Base-by-base conservation (phyloP, 192 early-diverging fungal species). In the Podila verticillata region DNA sequence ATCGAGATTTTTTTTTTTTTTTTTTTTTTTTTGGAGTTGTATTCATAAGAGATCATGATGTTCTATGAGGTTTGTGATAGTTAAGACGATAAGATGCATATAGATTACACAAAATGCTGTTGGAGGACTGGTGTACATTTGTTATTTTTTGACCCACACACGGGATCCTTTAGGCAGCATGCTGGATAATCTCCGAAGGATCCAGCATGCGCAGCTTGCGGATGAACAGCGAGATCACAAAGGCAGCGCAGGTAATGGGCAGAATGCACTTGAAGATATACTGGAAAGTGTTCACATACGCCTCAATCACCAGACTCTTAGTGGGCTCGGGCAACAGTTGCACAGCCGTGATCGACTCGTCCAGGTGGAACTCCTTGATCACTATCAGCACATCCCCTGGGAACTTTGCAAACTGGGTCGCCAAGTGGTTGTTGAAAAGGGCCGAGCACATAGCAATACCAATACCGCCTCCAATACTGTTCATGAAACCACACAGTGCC, bases 391-490 rank as follows among this genome's bases (percentile, higher is more conserved):
- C 59, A 17, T 7, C n/a, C 2, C 12, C 1, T 0, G 65, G 54
- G 12, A 84, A n/a, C 24, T 57, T 66, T 5, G 17, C 63, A 29
- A 88, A 57, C 10, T 72, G 72, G 8, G 47, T 24, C 29, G 34
- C 36, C n/a, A 92, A 75, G 10, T 84, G 84, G 71, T 86, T 84
- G 68, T 78, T 89, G 82, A 93, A 89, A 39, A 93, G 75, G 31
- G 92, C 86, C n/a, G 89, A 90, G 17, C 86, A 84, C 66, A 92
- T 88, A 19, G 91, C 90, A 62, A 94, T 59, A 9, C 93, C 93
- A 64, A 94, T 78, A 44, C 87, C 84, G 35, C 81, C 75, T 15
- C 82, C 84, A 48, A 85, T 82, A 57, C 70, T 72, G 81, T 71
- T 82, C 49, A 90, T 79, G 66, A 94, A 95, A 15, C 88, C 87